Base-by-base conservation (phyloP, 1,284 basidiomycete genomes). In the Megacollybia platyphylla region DNA sequence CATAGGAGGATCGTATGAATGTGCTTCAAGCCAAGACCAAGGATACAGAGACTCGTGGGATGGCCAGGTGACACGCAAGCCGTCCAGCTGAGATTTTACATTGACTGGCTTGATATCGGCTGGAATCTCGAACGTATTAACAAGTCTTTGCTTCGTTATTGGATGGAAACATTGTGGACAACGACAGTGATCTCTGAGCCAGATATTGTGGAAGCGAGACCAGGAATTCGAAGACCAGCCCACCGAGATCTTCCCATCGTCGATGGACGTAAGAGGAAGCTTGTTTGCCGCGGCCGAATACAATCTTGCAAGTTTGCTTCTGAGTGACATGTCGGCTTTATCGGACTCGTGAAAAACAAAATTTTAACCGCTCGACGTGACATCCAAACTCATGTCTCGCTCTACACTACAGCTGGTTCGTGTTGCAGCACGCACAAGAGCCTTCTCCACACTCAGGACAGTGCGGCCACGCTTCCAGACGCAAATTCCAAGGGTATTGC, bases 141-240 rank as follows among this genome's bases (percentile, higher is more conserved):
- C 67, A 8, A 97, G 62, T 7, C 94, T 73, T 59, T 97, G 94
- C 57, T 91, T 94, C 7, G 94, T 97, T 46, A 80, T 60, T 0
- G 82, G 67, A 60, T 97, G 94, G 56, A 87, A 94, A 60, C 92
- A 97, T 40, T 77, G 63, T 0, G 83, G 60, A 59, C 92, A 97
- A 28, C 92, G 74, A 56, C 94, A 98, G 55, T 97, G 93, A 56
- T 71, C 70, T 47, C 68, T 54, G 9, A 71, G 55, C 68, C 69
- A 71, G 31, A 71, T 63, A 44, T 69, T 65, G 49, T 73, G 70
- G 47, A 79, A 87, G 63, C 74, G 65, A 2, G 83, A 82, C 72
- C 76, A 81, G 7, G 63, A 70, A 43, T 67, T 15, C 62, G 72
- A 67, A 50, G 79, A 65, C 80, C 85, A 87, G 5, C 79, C 72